Base-by-base conservation (phyloP, 2,329 filamentous ascomycete genomes). In the Hypocreales sp. region DNA sequence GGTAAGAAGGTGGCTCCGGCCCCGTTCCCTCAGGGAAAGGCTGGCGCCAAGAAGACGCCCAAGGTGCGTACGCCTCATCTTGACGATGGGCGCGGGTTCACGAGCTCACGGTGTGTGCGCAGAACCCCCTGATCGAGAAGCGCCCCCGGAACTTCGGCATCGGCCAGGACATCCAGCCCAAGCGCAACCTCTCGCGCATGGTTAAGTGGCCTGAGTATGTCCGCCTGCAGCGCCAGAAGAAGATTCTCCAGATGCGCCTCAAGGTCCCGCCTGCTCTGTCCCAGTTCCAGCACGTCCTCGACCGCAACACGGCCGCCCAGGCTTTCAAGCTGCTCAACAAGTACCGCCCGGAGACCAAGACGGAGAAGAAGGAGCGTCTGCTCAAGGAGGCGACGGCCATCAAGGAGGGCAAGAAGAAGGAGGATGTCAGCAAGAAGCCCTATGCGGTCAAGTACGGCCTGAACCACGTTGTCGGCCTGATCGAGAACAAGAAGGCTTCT, bases 61-160 rank as follows among this genome's bases (percentile, higher is more conserved):
- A 98, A 95, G 86, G 90, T 95, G 59, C 58, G 79, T 75, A 41
- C 13, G 10, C n/a, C 19, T 12, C 17, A 11, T 7, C 14, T 5
- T 14, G 8, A 8, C 11, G 5, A 21, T 4, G 2, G 4, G 6
- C 15, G 4, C 7, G 8, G 15, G 5, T 5, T 5, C 8, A 4
- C 14, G 8, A 15, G 20, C 29, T 27, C 11, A 31, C 15, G 5
- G 10, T 2, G 8, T 13, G 9, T 20, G 11, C 21, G 5, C 36
- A 98, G 90, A 98, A 95, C 78, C 90, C 90, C 59, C 86, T 98
- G 57, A 76, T 98, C 64, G 90, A 98, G 83, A 92, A 90, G 73
- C 82, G 86, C 50, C 65, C 83, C 51, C 81, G 81, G 56, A 98
- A 98, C 83, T 98, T 74, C 64, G 90, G 87, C 58, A 92, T 98